Base-by-base conservation (phyloP, 768 basidiomycete species). In the Hortiboletus flavorubellus region DNA sequence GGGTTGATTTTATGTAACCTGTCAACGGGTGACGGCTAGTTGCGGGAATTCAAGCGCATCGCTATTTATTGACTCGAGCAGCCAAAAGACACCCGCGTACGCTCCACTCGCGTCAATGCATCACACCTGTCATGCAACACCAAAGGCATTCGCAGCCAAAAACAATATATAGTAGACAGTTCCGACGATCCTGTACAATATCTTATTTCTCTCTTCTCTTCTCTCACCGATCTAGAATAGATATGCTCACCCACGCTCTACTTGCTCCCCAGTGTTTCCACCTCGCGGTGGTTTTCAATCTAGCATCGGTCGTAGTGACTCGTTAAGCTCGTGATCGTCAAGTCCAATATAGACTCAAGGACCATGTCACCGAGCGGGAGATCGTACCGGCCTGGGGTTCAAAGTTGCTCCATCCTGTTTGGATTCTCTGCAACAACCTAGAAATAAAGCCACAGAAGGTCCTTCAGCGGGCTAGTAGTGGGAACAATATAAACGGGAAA, bases 321-420 rank as follows among this genome's bases (percentile, higher is more conserved):
- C 34, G 29, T 18, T 33, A 33, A 39, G 8, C 26, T 26, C 26
- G 26, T 26, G 26, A 15, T 37, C 35, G 34, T 35, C 3, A 39
- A 16, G 56, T 57, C 48, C 53, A 37, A 37, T 18, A 6, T 4
- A 53, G 59, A 61, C 57, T 9, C 11, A 16, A 9, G 45, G 56
- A 63, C 47, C 55, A 55, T 69, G 73, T 75, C 66, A 75, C 73
- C 76, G 66, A 46, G 55, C 31, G 0, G 65, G 51, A 52, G 74
- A 75, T 56, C 63, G 72, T 35, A 70, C 69, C 21, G 64, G 46
- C 62, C 63, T 70, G 23, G 56, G 41, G 12, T 39, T 58, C 26
- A 42, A 10, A 8, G 16, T 9, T 3, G 12, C n/a, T 37, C 4
- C 29, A 14, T 41, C 51, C 15, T 34, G 15, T 48, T 33, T 15